Percentiles rank a stretch among this genome's conserved stretches.
phyloP scores from a whole-genome alignment of 2,329 filamentous ascomycete species.

The Hirsutella rhossiliensis region DNA sequence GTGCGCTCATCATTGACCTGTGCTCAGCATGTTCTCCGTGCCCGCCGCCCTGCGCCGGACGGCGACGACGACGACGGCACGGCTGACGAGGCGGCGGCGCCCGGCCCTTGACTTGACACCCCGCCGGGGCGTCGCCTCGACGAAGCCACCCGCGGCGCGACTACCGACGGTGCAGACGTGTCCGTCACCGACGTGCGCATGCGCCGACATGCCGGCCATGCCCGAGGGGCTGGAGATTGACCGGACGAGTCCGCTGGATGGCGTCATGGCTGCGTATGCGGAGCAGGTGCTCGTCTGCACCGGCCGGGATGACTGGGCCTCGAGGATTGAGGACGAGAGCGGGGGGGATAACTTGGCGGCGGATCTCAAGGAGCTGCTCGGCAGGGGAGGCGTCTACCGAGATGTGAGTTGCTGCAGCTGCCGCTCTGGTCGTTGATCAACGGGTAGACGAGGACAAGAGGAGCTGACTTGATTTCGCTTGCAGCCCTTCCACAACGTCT shows the following conservation, averaged over 20 bases:
- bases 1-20: background rate
- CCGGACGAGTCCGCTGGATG: slow-evolving; percentile 53
- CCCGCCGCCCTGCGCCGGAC: background rate
- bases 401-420: too few species aligned
- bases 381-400: slow-evolving; percentile 55
- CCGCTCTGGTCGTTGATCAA: too few species aligned
- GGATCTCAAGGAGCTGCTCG: slow-evolving; percentile 59
- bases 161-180: slow-evolving; percentile 44
- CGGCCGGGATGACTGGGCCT: slow-evolving; percentile 68
- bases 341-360: slow-evolving; percentile 53
- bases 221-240: slow-evolving; percentile 66
- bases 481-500: slow-evolving; percentile 74
- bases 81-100: background rate
- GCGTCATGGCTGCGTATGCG: slow-evolving; percentile 64
- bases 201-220: slow-evolving; percentile 52
- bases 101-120: slow-evolving; percentile 4
- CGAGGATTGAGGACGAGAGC: slow-evolving; percentile 73
- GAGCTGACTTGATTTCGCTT: too few species aligned
- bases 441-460: too few species aligned
- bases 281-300: slow-evolving; percentile 81
- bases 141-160: slow-evolving; percentile 3
- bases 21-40: background rate
- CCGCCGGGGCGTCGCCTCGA: background rate
- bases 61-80: background rate
- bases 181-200: slow-evolving; percentile 65